A percentile compares a stretch with the other conserved stretches of the same genome.
These are phyloP conservation scores for Scutellaria baicalensis DNA, from an alignment of 257 asterid genomes.

Conservation along the genomic window DNA sequence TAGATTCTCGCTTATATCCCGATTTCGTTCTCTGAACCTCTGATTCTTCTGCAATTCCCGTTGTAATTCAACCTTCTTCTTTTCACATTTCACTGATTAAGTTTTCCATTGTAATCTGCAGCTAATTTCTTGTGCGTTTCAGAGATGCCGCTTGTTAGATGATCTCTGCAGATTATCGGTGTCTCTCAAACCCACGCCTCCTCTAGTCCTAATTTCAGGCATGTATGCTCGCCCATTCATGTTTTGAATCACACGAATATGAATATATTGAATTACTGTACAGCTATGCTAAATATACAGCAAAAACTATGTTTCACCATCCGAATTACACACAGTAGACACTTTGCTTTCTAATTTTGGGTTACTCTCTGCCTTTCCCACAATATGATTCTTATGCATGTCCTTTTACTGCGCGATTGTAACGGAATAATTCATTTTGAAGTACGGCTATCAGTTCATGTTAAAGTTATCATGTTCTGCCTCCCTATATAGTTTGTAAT, in stretches of 20 bases:
- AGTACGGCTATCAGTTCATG: too few relatives aligned
- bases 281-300: neutral
- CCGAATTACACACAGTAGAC: neutral
- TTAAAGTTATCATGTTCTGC: too few relatives aligned
- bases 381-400: too few relatives aligned
- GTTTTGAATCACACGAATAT: neutral
- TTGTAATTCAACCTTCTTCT: neutral
- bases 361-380: too few relatives aligned
- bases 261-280: neutral
- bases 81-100: neutral
- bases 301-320: neutral
- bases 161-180: conserved; percentile 72
- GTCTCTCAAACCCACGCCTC: conserved; percentile 36
- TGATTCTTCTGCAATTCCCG: neutral
- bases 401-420: too few relatives aligned
- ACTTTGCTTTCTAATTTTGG: too few relatives aligned
- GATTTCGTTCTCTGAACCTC: neutral
- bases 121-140: conserved; percentile 71
- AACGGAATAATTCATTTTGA: too few relatives aligned
- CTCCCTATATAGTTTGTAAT: neutral
- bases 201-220: conserved; percentile 63
- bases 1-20: neutral
- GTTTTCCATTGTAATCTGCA: conserved; percentile 13
- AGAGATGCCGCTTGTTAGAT: conserved; percentile 66
- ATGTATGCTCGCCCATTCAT: neutral